Conservation (phyloP, 352 stramenopile species). For the Globisporangium uncinulatum region DNA sequence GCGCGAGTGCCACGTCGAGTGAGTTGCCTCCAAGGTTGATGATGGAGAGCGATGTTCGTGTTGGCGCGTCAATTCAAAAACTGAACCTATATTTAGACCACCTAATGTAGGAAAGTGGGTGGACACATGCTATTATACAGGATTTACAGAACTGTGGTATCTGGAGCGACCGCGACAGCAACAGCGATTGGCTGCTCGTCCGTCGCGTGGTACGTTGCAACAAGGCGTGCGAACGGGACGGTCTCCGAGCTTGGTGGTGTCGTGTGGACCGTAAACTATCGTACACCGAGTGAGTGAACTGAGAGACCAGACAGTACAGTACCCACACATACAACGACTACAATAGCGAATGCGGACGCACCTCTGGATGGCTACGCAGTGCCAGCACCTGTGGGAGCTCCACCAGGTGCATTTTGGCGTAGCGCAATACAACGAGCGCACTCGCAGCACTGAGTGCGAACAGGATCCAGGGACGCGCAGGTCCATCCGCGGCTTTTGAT, state of each 20-base stretch:
- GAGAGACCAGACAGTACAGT: neutral
- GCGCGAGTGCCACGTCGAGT: no score
- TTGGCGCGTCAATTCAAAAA: conserved; percentile 7
- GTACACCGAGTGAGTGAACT: neutral
- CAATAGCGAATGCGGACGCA: conserved; percentile 15
- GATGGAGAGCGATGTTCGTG: no score
- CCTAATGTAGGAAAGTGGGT: neutral
- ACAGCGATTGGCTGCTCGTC: conserved; percentile 9
- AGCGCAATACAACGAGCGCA: conserved; percentile 59
- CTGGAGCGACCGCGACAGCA: conserved; percentile 2
- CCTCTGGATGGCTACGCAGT: conserved; percentile 58
- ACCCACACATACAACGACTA: neutral
- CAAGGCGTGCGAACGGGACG: conserved; percentile 55
- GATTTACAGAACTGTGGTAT: neutral
- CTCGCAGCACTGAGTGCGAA: conserved; percentile 54
- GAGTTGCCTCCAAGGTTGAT: neutral
- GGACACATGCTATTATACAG: neutral
- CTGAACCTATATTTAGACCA: neutral
- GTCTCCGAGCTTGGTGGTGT: conserved; percentile 27
- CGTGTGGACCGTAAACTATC: conserved; percentile 47
- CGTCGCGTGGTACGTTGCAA: conserved; percentile 36
- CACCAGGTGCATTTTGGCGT: conserved; percentile 65
- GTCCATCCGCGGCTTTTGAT: conserved; percentile 23
- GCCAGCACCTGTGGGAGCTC: conserved; percentile 65
- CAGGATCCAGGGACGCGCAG: conserved; percentile 42